Evolutionary conservation across 106 monocot species (phyloP), one percentile per base, ranked within the genome.

Genomic region (Dendrobium chrysotoxum): DNA sequence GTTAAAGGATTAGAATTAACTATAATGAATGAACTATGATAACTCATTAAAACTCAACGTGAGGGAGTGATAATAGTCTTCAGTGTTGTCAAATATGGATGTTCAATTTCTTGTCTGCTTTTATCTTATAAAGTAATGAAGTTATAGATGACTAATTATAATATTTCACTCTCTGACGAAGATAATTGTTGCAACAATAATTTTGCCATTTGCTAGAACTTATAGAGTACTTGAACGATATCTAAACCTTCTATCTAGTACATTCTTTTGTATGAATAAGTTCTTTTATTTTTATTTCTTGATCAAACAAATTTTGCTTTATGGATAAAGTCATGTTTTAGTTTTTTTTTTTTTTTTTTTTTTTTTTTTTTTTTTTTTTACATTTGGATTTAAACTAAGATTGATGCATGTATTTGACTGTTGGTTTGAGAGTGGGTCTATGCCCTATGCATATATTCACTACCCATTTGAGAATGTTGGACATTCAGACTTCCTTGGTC

Each of bases 361-460:
- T n/a, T n/a, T n/a, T 38, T 41, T 40, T 58, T 1, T 58, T 54
- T 54, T 54, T 9, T n/a, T 58, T 73, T 73, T 73, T 41, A 3
- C 40, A 46, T 45, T 35, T 75, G 8, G 9, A 46, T 46, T 75
- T 45, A 28, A 23, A 45, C 42, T 42, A 21, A 10, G 1, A 46
- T 25, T 4, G 58, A 30, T 89, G 75, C 84, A 98, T 94, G 97
- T 98, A 47, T 99, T 99, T 95, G 98, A 99, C 74, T 99, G 98
- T 82, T 99, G 98, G 98, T 99, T 99, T 85, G 98, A 99, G 78
- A 99, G 98, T 88, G 98, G 98, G 30, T 99, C 95, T 10, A 99
- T 99, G 98, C 98, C 98, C 4, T 99, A 99, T 91, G 98, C 98
- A 15, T 99, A 99, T 82, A 95, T 99, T 77, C 98, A 99, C 53